Evolutionary conservation across 352 stramenopile species (phyloP), one percentile per base, ranked within the genome.

Genomic region (Phytopythium boreale): DNA sequence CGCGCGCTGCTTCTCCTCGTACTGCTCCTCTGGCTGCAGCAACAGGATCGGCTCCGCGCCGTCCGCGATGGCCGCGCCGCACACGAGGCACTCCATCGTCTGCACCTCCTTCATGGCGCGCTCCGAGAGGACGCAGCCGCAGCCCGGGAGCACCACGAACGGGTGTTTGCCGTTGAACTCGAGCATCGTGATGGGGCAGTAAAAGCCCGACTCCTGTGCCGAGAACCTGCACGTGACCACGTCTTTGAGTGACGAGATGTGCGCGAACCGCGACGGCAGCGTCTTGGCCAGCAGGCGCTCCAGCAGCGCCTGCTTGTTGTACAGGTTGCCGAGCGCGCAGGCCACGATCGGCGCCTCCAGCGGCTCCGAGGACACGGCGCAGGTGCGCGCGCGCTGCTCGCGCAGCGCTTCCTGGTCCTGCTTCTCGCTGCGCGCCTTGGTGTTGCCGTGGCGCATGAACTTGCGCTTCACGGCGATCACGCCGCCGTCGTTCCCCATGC

Each of bases 381-480:
- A 98, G n/a, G 77, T 89, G 41, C 79, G 63, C 37, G 74, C 81
- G 39, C 77, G 75, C 72, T 95, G 82, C 44, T 75, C 56, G 19
- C 86, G 84, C 26, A 80, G 67, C 29, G 72, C 63, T 26, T 93
- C 75, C 52, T 82, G 68, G 63, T 96, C 79, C 44, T 71, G 68
- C 55, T 92, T 84, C 70, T 96, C 87, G 22, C 75, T 62, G 46
- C 79, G 79, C 26, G 80, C 69, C 64, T 94, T 93, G 22, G 80
- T 69, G 66, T 96, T 90, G 44, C 77, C 87, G 65, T 95, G 87
- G 63, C 90, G 87, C 88, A 97, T 95, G 76, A 96, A 98, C 81
- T 96, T 95, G 81, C 92, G 87, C 84, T 97, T 95, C 56, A 96
- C 90, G n/a, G 92, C 92, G 81, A 97, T 90, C 56, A 97, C 92